A percentile compares a stretch with the other conserved stretches of the same genome.
Conservation (phyloP, 345 rosid species). For the Euclidium syriacum region DNA sequence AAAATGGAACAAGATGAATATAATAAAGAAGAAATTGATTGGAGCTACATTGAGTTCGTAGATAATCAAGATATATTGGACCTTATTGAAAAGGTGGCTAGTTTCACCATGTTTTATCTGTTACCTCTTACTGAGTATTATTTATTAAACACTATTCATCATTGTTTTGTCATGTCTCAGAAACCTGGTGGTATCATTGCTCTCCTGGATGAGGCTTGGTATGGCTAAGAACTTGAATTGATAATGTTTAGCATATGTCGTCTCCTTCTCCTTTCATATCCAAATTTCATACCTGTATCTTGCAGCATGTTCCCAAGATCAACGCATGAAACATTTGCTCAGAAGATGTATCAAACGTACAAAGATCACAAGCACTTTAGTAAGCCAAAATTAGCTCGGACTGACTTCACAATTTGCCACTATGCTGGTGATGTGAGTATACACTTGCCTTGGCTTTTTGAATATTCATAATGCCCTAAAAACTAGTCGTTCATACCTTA, state of each 20-base stretch:
- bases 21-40: slow-evolving; percentile 88
- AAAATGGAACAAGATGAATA: slow-evolving; percentile 99
- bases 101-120: slow-evolving; percentile 13
- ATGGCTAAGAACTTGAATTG: slow-evolving; percentile 30
- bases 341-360: slow-evolving; percentile 96
- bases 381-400: slow-evolving; percentile 90
- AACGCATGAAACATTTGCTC: slow-evolving; percentile 96
- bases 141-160: not conserved
- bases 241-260: slow-evolving; percentile 9
- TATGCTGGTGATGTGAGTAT: slow-evolving; percentile 95
- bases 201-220: slow-evolving; percentile 98
- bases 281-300: slow-evolving; percentile 17
- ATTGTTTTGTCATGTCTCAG: slow-evolving; percentile 41
- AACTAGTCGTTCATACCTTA: not conserved
- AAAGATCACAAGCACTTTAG: slow-evolving; percentile 78
- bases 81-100: slow-evolving; percentile 90
- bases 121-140: slow-evolving; percentile 2
- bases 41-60: slow-evolving; percentile 98
- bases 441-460: slow-evolving; percentile 10
- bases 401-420: slow-evolving; percentile 94
- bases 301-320: slow-evolving; percentile 98
- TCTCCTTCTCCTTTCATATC: slow-evolving; percentile 14
- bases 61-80: slow-evolving; percentile 93
- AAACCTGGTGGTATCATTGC: slow-evolving; percentile 96
- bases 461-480: not conserved